Base-by-base conservation (phyloP, 176 grass and related monocot genomes). In the Canna indica region DNA sequence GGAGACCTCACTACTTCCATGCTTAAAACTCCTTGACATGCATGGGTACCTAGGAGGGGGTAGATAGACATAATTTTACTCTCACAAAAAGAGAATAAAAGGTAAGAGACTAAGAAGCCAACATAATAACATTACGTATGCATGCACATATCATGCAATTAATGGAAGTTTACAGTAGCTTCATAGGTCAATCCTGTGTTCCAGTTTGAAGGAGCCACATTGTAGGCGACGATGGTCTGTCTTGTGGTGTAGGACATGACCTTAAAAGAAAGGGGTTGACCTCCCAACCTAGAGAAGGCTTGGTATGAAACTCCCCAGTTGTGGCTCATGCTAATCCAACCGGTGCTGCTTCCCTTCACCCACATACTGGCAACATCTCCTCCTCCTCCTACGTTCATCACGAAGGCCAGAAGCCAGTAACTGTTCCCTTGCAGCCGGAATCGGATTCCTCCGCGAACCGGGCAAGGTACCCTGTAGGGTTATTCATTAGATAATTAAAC, bases 401-500 rank as follows among this genome's bases (percentile, higher is more conserved):
- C 59, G 72, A 77, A 80, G 8, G 88, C 22, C 0, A 86, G 76
- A 14, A 88, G 72, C 88, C 91, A 96, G 60, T 84, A 96, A 12
- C 22, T 6, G 68, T 96, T 96, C 0, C 87, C 91, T 18, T 72
- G 81, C 16, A 91, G 53, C 78, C 24, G 75, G 76, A 96, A 82
- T 77, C 83, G 68, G 48, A 81, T 15, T 1, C 88, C 83, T 0
- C 88, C 88, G 0, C 47, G 18, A 14, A 76, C 63, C 74, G 57
- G 12, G 70, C 91, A 96, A 0, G 91, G 79, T 0, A 96, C 85
- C 88, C 85, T 91, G n/a, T n/a, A n/a, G n/a, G n/a, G n/a, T n/a
- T n/a, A n/a, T n/a, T n/a, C n/a, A n/a, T n/a, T n/a, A n/a, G n/a
- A n/a, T n/a, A n/a, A n/a, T n/a, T n/a, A n/a, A n/a, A n/a, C n/a